A percentile compares a stretch with the other conserved stretches of the same genome.
These are phyloP conservation scores for Sesbania bispinosa DNA, from an alignment of 306 rosid genomes.

Conservation along the genomic window DNA sequence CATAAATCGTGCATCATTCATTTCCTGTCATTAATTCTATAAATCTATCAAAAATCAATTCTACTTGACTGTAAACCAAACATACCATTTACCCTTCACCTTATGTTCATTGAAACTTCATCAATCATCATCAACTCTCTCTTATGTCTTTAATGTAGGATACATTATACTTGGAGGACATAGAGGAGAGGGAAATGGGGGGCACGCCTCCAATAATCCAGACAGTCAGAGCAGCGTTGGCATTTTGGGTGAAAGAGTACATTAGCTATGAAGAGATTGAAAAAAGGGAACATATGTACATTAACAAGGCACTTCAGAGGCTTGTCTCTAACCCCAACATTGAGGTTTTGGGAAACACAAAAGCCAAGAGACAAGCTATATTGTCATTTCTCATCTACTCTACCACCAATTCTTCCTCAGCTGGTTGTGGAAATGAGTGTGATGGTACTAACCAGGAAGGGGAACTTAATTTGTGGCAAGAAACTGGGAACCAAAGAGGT, in stretches of 20 bases:
- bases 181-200: conserved; percentile 82
- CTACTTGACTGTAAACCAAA: no score
- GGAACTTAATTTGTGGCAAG: conserved; percentile 55
- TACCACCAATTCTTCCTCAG: conserved; percentile 35
- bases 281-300: conserved; percentile 48
- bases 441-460: not conserved
- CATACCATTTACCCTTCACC: not conserved
- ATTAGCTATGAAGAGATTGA: conserved; percentile 60
- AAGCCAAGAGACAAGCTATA: conserved; percentile 60
- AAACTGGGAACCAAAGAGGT: conserved; percentile 49
- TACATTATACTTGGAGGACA: conserved; percentile 60
- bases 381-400: conserved; percentile 65
- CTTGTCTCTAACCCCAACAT: conserved; percentile 56
- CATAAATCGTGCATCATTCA: no score
- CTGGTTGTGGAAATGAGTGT: not conserved
- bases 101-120: not conserved
- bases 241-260: conserved; percentile 82
- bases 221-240: conserved; percentile 75
- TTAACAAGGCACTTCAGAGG: conserved; percentile 50
- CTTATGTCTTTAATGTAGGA: conserved; percentile 51
- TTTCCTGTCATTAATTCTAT: no score
- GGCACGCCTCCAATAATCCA: conserved; percentile 92
- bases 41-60: no score
- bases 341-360: conserved; percentile 55
- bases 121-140: not conserved